Conservation (phyloP, 805 yeast species). For the Pichia exigua region DNA sequence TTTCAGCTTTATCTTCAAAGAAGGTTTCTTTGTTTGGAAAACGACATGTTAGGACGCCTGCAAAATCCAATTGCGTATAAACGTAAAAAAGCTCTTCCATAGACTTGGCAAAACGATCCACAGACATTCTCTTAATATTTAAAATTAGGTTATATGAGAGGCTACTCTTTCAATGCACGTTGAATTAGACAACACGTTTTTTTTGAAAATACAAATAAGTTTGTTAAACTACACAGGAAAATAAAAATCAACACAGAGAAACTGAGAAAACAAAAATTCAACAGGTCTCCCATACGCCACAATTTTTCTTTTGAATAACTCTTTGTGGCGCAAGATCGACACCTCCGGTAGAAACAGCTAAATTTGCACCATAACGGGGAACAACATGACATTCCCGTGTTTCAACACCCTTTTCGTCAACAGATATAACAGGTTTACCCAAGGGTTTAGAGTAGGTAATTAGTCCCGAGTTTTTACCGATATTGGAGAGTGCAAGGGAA, state of each 20-base stretch:
- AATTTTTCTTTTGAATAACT: slow-evolving; percentile 59
- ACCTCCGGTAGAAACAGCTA: slow-evolving; percentile 67
- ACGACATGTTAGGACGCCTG: slow-evolving; percentile 10
- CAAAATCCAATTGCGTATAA: slow-evolving; percentile 15
- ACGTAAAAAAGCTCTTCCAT: slow-evolving; percentile 20
- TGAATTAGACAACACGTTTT: neutral
- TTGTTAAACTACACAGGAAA: neutral
- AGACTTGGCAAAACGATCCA: slow-evolving; percentile 12
- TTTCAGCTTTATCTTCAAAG: slow-evolving; percentile 36
- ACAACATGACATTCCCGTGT: slow-evolving; percentile 84
- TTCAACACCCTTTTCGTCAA: slow-evolving; percentile 66
- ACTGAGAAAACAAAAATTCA: neutral
- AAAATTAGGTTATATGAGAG: neutral
- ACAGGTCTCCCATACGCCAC: slow-evolving; percentile 58
- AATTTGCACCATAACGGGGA: slow-evolving; percentile 78
- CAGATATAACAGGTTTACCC: slow-evolving; percentile 84
- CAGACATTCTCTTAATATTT: neutral
- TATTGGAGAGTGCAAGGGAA: slow-evolving; percentile 68
- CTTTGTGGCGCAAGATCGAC: slow-evolving; percentile 86
- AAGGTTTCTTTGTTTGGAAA: slow-evolving; percentile 38
- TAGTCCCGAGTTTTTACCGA: slow-evolving; percentile 65
- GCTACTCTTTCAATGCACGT: neutral
- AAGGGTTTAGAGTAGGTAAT: slow-evolving; percentile 85
- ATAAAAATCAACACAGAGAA: neutral
- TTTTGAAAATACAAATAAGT: too few species aligned